These are phyloP conservation scores for Talaromyces amestolkiae DNA, from an alignment of 2,329 filamentous ascomycete genomes.

Conservation along the genomic window DNA sequence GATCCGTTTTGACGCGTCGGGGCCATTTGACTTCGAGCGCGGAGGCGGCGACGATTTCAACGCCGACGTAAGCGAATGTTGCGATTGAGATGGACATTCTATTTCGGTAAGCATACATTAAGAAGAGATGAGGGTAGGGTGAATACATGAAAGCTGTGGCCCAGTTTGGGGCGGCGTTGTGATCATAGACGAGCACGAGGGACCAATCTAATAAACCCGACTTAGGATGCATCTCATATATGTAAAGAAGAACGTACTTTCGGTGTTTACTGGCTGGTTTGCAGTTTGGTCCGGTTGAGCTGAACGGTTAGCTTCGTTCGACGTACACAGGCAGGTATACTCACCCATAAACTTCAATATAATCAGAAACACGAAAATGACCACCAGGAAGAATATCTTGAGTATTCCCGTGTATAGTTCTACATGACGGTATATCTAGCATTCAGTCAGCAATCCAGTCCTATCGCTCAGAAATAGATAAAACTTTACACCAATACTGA, in stretches of 20 bases:
- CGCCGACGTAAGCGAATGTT: slow-evolving; percentile 33
- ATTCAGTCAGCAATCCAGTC: not conserved
- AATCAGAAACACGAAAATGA: slow-evolving; percentile 17
- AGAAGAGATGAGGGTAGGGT: too few relatives aligned
- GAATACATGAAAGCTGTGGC: slow-evolving; percentile 28
- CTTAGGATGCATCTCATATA: not conserved
- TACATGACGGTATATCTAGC: slow-evolving; percentile 14
- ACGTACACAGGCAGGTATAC: not conserved
- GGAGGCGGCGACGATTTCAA: slow-evolving; percentile 35
- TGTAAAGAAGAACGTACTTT: slow-evolving; percentile 1
- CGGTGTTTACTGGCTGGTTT: not conserved
- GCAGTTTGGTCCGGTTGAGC: not conserved
- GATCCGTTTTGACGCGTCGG: slow-evolving; percentile 9
- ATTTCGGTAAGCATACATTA: not conserved
- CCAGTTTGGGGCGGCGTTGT: slow-evolving; percentile 25
- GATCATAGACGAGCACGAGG: slow-evolving; percentile 24
- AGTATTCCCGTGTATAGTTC: slow-evolving; percentile 11
- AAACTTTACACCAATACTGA: slow-evolving; percentile 10
- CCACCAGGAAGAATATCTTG: slow-evolving; percentile 12
- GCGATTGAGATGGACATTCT: slow-evolving; percentile 33
- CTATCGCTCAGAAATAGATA: not conserved
- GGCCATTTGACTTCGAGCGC: slow-evolving; percentile 33
- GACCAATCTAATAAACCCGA: slow-evolving; percentile 18
- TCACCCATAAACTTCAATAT: slow-evolving; percentile 15
- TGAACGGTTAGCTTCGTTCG: not conserved